Evolutionary conservation across 371 early-diverging fungal genomes (phyloP), one percentile per base, ranked within the genome.

Genomic region (Vairimorpha necatrix): DNA sequence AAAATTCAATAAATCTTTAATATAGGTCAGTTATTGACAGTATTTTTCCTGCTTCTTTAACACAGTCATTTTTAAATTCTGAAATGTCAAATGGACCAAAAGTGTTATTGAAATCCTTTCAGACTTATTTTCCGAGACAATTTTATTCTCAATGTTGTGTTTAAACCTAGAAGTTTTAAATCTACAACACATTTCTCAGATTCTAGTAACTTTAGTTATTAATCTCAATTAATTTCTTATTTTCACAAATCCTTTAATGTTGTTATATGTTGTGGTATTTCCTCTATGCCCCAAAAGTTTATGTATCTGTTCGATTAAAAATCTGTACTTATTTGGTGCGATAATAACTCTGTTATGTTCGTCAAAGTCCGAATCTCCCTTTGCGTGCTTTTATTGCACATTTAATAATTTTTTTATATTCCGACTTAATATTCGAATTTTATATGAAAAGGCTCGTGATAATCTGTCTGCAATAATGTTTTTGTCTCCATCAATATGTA

Each of bases 401-500:
- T 42, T 42, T 34, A 14, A 6, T 53, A 53, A 54, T 9, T 24
- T 32, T 50, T 11, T 36, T 18, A 11, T 42, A 33, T 36, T 28
- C 0, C 22, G 13, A 38, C 7, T 4, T n/a, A 58, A 72, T 39
- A 42, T n/a, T 32, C 58, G 71, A 56, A n/a, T n/a, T n/a, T n/a
- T n/a, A n/a, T n/a, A n/a, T n/a, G n/a, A n/a, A n/a, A n/a, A n/a
- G n/a, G n/a, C n/a, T n/a, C n/a, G n/a, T 26, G 82, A 82, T 38
- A 79, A 34, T 47, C 13, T 14, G 39, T 79, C 80, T 53, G 79
- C 63, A 7, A 36, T 18, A 6, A 2, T 18, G 26, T 56, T 68
- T 14, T 68, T 26, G 63, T 62, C 39, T 47, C 70, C 70, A 33
- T 26, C n/a, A n/a, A n/a, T n/a, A n/a, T n/a, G n/a, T n/a, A n/a